Evolutionary conservation across 2,329 filamentous ascomycete genomes (phyloP).

Genomic region (Venturia carpophila): DNA sequence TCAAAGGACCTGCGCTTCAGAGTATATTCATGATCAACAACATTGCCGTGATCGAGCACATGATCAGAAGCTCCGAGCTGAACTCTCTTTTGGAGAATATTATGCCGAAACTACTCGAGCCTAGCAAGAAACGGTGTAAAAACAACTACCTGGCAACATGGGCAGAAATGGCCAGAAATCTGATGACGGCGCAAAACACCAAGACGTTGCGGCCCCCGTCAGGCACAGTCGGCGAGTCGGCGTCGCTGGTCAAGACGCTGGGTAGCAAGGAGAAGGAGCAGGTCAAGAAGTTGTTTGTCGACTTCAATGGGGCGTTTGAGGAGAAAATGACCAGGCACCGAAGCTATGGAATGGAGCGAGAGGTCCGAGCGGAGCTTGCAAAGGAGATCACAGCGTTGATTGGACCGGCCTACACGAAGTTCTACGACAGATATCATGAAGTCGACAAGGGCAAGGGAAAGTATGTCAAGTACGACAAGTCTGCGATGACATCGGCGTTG

Average conservation of each 20-base stretch:
- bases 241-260: constrained; percentile 73
- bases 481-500: constrained; percentile 58
- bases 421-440: constrained; percentile 96
- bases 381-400: constrained; percentile 85
- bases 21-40: constrained; percentile 91
- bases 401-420: constrained; percentile 87
- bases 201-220: constrained; percentile 64
- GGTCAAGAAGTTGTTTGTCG: constrained; percentile 92
- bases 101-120: constrained; percentile 46
- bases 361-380: constrained; percentile 72
- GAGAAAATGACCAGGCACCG: constrained; percentile 80
- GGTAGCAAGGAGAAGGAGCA: constrained; percentile 88
- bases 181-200: constrained; percentile 84
- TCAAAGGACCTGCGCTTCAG: constrained; percentile 69
- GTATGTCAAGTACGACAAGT: constrained; percentile 96
- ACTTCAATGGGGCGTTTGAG: constrained; percentile 86
- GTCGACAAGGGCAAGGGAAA: constrained; percentile 97
- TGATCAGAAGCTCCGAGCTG: constrained; percentile 75
- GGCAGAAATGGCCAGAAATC: constrained; percentile 78
- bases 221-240: constrained; percentile 60
- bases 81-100: constrained; percentile 50
- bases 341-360: constrained; percentile 77
- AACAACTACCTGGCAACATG: constrained; percentile 77
- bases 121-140: constrained; percentile 81
- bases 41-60: constrained; percentile 73